A percentile compares a stretch with the other conserved stretches of the same genome.
Conservation (phyloP, 1,284 basidiomycete genomes). For the Ustilago cynodontis region DNA sequence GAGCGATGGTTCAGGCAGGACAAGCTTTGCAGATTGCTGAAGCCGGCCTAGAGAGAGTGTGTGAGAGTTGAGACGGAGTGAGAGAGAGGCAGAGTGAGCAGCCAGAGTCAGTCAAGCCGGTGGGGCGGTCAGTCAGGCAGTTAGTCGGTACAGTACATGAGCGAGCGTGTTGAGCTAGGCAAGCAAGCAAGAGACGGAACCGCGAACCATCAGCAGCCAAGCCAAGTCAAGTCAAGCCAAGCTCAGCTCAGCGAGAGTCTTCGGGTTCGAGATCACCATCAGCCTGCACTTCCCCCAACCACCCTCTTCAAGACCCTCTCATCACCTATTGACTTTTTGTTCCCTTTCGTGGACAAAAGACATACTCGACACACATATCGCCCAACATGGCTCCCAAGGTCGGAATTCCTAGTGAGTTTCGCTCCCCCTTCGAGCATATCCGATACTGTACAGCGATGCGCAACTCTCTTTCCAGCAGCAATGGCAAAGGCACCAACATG, state of each 20-base stretch:
- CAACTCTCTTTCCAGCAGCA: constrained; percentile 21
- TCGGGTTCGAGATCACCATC: constrained; percentile 44
- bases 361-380: constrained; percentile 39
- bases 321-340: constrained; percentile 42
- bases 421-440: constrained; percentile 1
- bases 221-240: constrained; percentile 9
- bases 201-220: constrained; percentile 1
- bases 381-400: constrained; percentile 63
- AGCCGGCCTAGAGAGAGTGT: background rate
- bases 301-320: constrained; percentile 50
- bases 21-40: background rate
- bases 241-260: constrained; percentile 8
- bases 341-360: constrained; percentile 49
- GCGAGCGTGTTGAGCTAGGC: background rate
- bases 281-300: constrained; percentile 45
- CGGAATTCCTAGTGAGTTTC: constrained; percentile 66
- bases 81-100: background rate
- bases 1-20: background rate
- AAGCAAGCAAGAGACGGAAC: background rate
- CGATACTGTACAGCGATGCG: constrained; percentile 14
- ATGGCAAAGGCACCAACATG: constrained; percentile 8
- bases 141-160: too few species aligned
- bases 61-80: background rate
- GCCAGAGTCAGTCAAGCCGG: background rate
- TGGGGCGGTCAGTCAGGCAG: background rate